phyloP scores from a whole-genome alignment of 2,329 filamentous ascomycete genomes.

The Leptographium radiaticola region DNA sequence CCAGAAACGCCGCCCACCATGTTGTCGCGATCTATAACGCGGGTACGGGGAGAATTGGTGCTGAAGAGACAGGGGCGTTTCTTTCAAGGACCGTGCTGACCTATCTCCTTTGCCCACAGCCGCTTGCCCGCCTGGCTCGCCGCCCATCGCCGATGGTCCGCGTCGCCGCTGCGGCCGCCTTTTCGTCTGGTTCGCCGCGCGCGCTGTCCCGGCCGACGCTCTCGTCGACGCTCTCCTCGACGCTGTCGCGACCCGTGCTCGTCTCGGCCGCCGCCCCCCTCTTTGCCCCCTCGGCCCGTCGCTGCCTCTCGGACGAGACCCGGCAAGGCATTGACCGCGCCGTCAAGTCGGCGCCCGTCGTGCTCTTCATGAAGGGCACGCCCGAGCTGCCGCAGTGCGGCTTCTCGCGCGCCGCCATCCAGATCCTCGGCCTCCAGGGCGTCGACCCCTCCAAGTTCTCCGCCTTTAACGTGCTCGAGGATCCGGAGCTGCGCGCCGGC shows the following conservation, averaged over 20 bases:
- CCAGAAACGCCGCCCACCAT: neutral
- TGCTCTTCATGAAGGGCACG: conserved; percentile 90
- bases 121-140: conserved; percentile 5
- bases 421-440: conserved; percentile 88
- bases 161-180: neutral
- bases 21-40: conserved; percentile 8
- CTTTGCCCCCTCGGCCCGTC: neutral
- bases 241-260: neutral
- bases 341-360: conserved; percentile 75
- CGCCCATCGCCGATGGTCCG: neutral
- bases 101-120: neutral
- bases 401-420: conserved; percentile 88
- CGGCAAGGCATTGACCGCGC: conserved; percentile 80
- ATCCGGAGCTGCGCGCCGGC: conserved; percentile 71
- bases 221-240: neutral
- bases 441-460: conserved; percentile 93
- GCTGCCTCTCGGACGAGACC: conserved; percentile 60
- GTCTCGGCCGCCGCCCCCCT: neutral
- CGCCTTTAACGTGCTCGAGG: conserved; percentile 96
- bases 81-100: neutral
- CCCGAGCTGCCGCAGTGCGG: conserved; percentile 71
- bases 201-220: neutral
- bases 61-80: neutral
- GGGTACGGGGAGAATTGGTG: neutral
- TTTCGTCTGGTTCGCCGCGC: neutral